Base-by-base conservation (phyloP, 352 stramenopile species). In the Phytophthora multivora region DNA sequence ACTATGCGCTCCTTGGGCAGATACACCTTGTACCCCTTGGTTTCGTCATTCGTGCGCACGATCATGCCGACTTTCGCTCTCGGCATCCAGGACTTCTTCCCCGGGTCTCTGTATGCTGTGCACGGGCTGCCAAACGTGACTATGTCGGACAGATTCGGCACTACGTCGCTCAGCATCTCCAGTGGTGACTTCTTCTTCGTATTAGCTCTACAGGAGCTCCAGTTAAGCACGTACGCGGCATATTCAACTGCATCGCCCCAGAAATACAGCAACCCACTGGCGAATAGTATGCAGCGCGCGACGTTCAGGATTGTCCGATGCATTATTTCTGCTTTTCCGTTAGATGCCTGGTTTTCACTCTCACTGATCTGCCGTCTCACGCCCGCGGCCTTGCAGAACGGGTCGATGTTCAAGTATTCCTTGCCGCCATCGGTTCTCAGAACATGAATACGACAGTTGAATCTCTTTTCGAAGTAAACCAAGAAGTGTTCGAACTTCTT, bases 201-300 rank as follows among this genome's bases (percentile, higher is more conserved):
- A 26, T 73, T 79, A 0, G 49, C 43, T 0, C 25, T 54, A 1
- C 42, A 69, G 5, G 71, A 47, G 28, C 56, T 71, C 0, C 63
- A 15, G 16, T 76, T 49, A 67, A 73, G 45, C 0, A 76, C 33
- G 42, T 72, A 76, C 6, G 48, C 31, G 0, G 59, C 66, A 26
- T 76, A 75, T 28, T 79, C 41, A 0, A 56, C 66, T 0, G 66
- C 66, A n/a, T 76, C 36, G 2, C 63, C 54, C 62, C 71, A 74
- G 28, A 55, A 45, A 15, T 51, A 15, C 18, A 49, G 31, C 3
- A 49, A 13, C 9, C 42, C 43, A 23, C 23, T 51, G 12, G 43
- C 43, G 11, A 51, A 51, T 1, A 51, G 1, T 23, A 38, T 51
- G 12, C 18, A 51, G 2, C 25, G 12, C 1, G 43, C 25, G n/a